A percentile compares a stretch with the other conserved stretches of the same genome.
phyloP scores from a whole-genome alignment of 495 filamentous ascomycete species.

The Aspergillus ostianus region DNA sequence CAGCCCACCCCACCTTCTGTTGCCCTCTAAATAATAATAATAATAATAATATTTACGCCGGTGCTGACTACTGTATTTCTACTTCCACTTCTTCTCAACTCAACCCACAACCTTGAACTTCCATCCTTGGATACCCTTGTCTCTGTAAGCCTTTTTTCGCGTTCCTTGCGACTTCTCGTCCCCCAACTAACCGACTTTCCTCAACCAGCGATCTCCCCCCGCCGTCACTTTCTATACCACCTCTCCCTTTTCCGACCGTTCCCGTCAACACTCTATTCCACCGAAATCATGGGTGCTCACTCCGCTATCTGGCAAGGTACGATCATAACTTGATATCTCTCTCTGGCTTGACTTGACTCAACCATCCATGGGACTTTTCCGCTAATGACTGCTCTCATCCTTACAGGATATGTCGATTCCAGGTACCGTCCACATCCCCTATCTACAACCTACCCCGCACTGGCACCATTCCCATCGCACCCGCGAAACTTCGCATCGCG shows the following conservation, averaged over 20 bases:
- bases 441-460: conserved; percentile 14
- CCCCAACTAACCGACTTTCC: conserved; percentile 7
- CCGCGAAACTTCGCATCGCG: conserved; percentile 9
- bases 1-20: not conserved
- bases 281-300: conserved; percentile 40
- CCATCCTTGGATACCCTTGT: not conserved
- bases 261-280: conserved; percentile 21
- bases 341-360: not conserved
- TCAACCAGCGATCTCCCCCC: not conserved
- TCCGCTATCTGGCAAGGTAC: conserved; percentile 58
- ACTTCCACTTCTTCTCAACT: not conserved
- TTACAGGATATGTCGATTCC: conserved; percentile 63
- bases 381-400: conserved; percentile 20
- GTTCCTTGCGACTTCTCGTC: not conserved
- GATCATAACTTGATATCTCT: conserved; percentile 11
- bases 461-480: conserved; percentile 11
- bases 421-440: conserved; percentile 49
- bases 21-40: not conserved
- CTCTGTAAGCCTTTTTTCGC: not conserved
- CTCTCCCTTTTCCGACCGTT: conserved; percentile 13
- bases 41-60: not conserved
- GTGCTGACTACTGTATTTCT: not conserved
- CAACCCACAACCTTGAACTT: not conserved
- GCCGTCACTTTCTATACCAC: conserved; percentile 3
- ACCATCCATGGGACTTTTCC: not conserved